Conservation (phyloP, 768 basidiomycete genomes). For the Mycena amicta region DNA sequence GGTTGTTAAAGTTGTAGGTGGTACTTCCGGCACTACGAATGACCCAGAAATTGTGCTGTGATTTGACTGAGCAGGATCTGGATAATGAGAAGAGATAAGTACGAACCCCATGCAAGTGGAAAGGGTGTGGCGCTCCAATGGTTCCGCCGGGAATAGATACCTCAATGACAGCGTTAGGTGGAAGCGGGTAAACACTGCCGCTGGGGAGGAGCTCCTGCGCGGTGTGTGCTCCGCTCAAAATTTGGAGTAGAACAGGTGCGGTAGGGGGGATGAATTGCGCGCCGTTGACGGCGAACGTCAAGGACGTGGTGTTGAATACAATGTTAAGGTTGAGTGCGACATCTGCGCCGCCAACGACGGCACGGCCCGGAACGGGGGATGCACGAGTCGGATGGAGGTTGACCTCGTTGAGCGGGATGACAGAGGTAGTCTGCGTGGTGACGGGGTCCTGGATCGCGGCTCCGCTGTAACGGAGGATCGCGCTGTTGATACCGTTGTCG, state of each 20-base stretch:
- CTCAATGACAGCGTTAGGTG: slow-evolving; percentile 48
- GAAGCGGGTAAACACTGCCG: slow-evolving; percentile 46
- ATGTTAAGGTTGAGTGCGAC: slow-evolving; percentile 11
- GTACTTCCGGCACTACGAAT: slow-evolving; percentile 35
- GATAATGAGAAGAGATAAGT: background rate
- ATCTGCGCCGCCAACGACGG: slow-evolving; percentile 22
- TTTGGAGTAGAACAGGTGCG: slow-evolving; percentile 51
- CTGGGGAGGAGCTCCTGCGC: slow-evolving; percentile 42
- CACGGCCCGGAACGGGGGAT: slow-evolving; percentile 33
- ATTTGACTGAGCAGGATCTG: background rate
- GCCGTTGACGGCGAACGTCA: slow-evolving; percentile 12
- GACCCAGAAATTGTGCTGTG: slow-evolving; percentile 40
- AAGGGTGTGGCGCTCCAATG: slow-evolving; percentile 36
- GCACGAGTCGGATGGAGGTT: slow-evolving; percentile 36
- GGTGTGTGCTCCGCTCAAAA: slow-evolving; percentile 44
- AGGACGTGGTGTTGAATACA: slow-evolving; percentile 4
- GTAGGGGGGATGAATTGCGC: slow-evolving; percentile 36
- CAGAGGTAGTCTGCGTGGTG: slow-evolving; percentile 25
- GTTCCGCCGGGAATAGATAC: slow-evolving; percentile 43
- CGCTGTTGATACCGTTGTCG: slow-evolving; percentile 22
- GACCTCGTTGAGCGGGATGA: slow-evolving; percentile 39
- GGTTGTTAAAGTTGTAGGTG: slow-evolving; percentile 46
- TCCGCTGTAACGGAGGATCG: slow-evolving; percentile 54
- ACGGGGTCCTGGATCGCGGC: slow-evolving; percentile 30
- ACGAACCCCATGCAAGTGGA: slow-evolving; percentile 35